Base-by-base conservation (phyloP, 2,329 filamentous ascomycete species). In the Fusarium floridanum region DNA sequence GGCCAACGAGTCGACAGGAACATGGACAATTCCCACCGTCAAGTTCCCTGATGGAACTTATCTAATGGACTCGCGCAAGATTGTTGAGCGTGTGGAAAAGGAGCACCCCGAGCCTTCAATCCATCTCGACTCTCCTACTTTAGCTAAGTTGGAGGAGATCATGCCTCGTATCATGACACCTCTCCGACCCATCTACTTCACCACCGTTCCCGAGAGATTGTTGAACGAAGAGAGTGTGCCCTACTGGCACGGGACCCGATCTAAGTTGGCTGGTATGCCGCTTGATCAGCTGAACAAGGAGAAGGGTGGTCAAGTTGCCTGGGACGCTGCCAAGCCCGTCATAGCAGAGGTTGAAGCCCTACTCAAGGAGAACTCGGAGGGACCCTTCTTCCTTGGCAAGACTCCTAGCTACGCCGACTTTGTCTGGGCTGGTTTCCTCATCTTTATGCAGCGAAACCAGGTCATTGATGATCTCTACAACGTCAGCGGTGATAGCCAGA, bases 61-160 rank as follows among this genome's bases (percentile, higher is more conserved):
- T 76, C 74, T 92, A 10, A 93, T 91, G 88, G 91, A 94, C 78
- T 92, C 90, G 2, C 84, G 82, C 71, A 82, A 83, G 50, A 94
- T 95, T 72, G 90, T 88, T 16, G 74, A 82, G 16, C 84, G 84
- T 20, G 84, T 95, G 37, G 92, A 94, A 77, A 82, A 86, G 63
- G 82, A 83, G 0, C 84, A 93, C 72, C 92, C 92, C 0, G 81
- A 84, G 24, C 91, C 91, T 0, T 84, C 88, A 0, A 79, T 93
- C 2, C 86, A 88, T 71, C 83, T 93, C 3, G 87, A 92, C 74
- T 86, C 88, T 0, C 86, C 88, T 0, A 81, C 86, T 43, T 83
- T 88, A 2, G 50, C 80, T 43, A 85, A 84, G 70, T 78, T 92
- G 2, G 81, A 86, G 29, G 81, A 82, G 1, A 72, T 86, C 11